A percentile compares a stretch with the other conserved stretches of the same genome.
Evolutionary conservation across 208 protist genomes (phyloP).

Genomic region (Trypanosomatidae sp.): DNA sequence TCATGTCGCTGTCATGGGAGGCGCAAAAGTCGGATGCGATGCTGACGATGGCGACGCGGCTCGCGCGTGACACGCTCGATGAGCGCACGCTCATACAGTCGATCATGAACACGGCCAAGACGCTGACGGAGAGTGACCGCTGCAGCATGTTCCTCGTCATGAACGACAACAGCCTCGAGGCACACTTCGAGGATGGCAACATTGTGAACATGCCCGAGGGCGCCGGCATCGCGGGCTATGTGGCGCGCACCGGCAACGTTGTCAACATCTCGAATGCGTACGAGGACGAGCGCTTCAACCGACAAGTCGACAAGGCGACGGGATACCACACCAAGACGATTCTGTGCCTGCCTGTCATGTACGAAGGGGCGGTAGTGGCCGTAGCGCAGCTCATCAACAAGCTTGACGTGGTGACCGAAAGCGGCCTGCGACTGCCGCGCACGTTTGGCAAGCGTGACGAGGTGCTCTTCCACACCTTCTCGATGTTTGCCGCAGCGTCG

Average conservation of each 20-base stretch:
- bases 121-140: conserved; percentile 48
- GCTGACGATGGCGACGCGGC: conserved; percentile 66
- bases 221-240: conserved; percentile 56
- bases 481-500: conserved; percentile 52
- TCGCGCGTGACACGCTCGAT: conserved; percentile 68
- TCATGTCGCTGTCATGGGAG: conserved; percentile 6
- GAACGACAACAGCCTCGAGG: conserved; percentile 27
- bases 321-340: conserved; percentile 61
- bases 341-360: conserved; percentile 54
- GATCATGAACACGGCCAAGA: conserved; percentile 69
- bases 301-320: conserved; percentile 42
- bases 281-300: conserved; percentile 55
- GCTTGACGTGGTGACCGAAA: conserved; percentile 38
- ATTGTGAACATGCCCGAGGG: conserved; percentile 27
- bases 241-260: conserved; percentile 28
- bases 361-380: conserved; percentile 51
- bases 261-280: conserved; percentile 66
- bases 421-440: conserved; percentile 23
- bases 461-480: conserved; percentile 55
- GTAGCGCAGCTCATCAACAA: conserved; percentile 75
- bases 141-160: conserved; percentile 64
- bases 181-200: conserved; percentile 63
- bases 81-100: conserved; percentile 53
- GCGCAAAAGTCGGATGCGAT: conserved; percentile 62
- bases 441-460: conserved; percentile 44